Percentiles rank a stretch among this genome's conserved stretches.
Conservation (phyloP, 2,329 filamentous ascomycete species). For the Aspergillus tamarii region DNA sequence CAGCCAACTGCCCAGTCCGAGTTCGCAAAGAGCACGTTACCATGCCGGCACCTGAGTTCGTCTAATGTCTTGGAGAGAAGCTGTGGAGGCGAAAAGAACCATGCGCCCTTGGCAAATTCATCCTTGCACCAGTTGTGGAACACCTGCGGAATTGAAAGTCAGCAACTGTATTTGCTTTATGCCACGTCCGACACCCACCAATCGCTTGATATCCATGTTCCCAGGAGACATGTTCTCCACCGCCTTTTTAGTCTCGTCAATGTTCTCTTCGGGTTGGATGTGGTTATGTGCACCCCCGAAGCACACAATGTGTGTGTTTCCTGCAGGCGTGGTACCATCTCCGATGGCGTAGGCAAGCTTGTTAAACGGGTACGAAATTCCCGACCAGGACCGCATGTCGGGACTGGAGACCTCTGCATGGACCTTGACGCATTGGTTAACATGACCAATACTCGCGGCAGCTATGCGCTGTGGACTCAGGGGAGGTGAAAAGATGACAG, state of each 20-base stretch:
- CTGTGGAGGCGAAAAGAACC: conserved; percentile 45
- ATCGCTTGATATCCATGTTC: conserved; percentile 27
- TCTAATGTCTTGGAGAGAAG: conserved; percentile 44
- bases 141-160: conserved; percentile 29
- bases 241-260: conserved; percentile 37
- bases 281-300: conserved; percentile 51
- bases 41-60: conserved; percentile 46
- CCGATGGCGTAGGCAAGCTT: conserved; percentile 49
- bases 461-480: conserved; percentile 38
- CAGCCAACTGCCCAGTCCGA: conserved; percentile 56
- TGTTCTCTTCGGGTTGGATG: conserved; percentile 49
- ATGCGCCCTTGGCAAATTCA: conserved; percentile 52
- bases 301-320: conserved; percentile 53
- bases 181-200: conserved; percentile 16
- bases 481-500: conserved; percentile 47
- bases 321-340: conserved; percentile 49
- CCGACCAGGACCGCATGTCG: conserved; percentile 49
- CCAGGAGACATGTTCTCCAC: conserved; percentile 38
- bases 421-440: conserved; percentile 52
- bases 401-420: conserved; percentile 49
- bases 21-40: conserved; percentile 52
- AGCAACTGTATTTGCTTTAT: neutral
- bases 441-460: conserved; percentile 46
- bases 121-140: conserved; percentile 57
- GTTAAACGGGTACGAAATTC: conserved; percentile 49